Conservation (phyloP, 2,329 filamentous ascomycete genomes). For the Paradendryphiella salina region DNA sequence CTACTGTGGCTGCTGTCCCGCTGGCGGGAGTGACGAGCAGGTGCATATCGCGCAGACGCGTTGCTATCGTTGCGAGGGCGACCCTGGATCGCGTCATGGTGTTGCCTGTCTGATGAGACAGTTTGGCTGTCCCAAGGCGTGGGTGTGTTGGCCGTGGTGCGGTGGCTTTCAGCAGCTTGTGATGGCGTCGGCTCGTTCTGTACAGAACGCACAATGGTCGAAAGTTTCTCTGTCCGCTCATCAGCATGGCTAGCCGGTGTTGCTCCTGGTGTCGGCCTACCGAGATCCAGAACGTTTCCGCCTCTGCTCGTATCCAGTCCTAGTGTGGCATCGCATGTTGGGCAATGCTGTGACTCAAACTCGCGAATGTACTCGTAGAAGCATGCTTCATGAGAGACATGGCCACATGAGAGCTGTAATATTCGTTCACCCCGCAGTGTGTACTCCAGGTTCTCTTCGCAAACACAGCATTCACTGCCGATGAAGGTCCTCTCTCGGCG, state of each 20-base stretch:
- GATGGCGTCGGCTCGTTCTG: slow-evolving; percentile 61
- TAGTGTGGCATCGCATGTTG: slow-evolving; percentile 87
- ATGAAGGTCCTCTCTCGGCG: slow-evolving; percentile 93
- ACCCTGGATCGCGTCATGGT: slow-evolving; percentile 47
- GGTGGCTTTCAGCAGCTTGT: slow-evolving; percentile 29
- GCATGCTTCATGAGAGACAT: slow-evolving; percentile 96
- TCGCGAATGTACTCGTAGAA: slow-evolving; percentile 99
- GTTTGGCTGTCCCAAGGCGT: slow-evolving; percentile 68
- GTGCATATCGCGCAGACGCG: slow-evolving; percentile 37
- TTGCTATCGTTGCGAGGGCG: slow-evolving; percentile 43
- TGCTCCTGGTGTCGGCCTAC: slow-evolving; percentile 55
- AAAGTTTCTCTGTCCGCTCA: slow-evolving; percentile 78
- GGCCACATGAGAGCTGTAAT: slow-evolving; percentile 92
- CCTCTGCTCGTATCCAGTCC: slow-evolving; percentile 90
- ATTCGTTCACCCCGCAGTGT: slow-evolving; percentile 92
- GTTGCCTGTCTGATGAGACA: slow-evolving; percentile 49
- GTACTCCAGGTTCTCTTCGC: slow-evolving; percentile 94
- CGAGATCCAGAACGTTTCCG: slow-evolving; percentile 82
- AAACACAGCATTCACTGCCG: slow-evolving; percentile 91
- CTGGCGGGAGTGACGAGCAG: slow-evolving; percentile 33
- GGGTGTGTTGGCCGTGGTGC: slow-evolving; percentile 60
- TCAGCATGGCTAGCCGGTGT: slow-evolving; percentile 21
- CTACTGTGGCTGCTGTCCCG: slow-evolving; percentile 48
- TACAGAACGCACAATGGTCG: slow-evolving; percentile 84
- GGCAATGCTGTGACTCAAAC: slow-evolving; percentile 90